phyloP scores from a whole-genome alignment of 148 eudicot genomes.

The Beta vulgaris region DNA sequence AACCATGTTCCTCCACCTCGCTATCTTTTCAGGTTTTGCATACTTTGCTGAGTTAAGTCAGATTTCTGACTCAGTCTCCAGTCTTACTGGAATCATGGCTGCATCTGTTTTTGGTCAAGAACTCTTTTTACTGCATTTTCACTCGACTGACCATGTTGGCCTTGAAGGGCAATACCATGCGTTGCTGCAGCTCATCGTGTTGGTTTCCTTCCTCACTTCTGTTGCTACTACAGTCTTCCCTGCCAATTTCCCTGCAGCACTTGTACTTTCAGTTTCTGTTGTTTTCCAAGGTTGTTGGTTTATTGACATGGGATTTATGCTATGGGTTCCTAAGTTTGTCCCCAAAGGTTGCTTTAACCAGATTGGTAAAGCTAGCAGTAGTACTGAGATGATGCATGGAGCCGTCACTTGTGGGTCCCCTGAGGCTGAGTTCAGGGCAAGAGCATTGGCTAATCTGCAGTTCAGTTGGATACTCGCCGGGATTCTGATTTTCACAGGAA shows the following conservation, averaged over 20 bases:
- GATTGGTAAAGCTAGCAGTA: slow-evolving; percentile 10
- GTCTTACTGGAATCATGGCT: slow-evolving; percentile 55
- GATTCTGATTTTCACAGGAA: slow-evolving; percentile 45
- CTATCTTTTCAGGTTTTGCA: slow-evolving; percentile 59
- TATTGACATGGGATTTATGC: slow-evolving; percentile 71
- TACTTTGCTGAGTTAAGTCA: slow-evolving; percentile 43
- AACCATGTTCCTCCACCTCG: slow-evolving; percentile 78
- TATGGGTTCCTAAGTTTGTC: slow-evolving; percentile 70
- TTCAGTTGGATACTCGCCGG: slow-evolving; percentile 86
- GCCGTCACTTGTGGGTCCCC: slow-evolving; percentile 54
- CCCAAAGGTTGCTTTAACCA: slow-evolving; percentile 57
- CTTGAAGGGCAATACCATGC: slow-evolving; percentile 90
- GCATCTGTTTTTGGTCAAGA: slow-evolving; percentile 68
- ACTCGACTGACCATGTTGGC: slow-evolving; percentile 84
- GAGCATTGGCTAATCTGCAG: slow-evolving; percentile 77
- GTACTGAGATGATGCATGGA: slow-evolving; percentile 34
- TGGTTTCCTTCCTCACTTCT: slow-evolving; percentile 50
- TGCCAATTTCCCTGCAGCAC: slow-evolving; percentile 48
- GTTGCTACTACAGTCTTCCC: slow-evolving; percentile 42
- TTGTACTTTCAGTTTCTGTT: slow-evolving; percentile 55
- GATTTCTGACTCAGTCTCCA: slow-evolving; percentile 37
- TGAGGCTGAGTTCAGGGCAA: slow-evolving; percentile 65
- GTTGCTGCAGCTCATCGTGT: slow-evolving; percentile 69
- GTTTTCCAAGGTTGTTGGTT: slow-evolving; percentile 83
- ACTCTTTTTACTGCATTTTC: slow-evolving; percentile 70